A percentile compares a stretch with the other conserved stretches of the same genome.
phyloP scores from a whole-genome alignment of 805 yeast species.

The Wickerhamiella kazuoi region DNA sequence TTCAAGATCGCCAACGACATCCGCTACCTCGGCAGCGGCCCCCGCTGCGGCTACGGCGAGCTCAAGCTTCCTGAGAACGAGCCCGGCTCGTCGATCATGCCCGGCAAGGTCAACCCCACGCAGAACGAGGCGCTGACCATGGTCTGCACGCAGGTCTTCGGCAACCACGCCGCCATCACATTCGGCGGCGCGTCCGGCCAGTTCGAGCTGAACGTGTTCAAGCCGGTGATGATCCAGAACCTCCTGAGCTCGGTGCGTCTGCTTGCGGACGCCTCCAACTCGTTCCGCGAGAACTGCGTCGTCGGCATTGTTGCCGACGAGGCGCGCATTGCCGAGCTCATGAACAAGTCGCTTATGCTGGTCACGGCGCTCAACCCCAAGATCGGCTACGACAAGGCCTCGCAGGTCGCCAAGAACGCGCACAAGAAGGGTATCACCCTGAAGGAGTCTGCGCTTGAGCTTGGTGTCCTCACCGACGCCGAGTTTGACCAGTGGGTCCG shows the following conservation, averaged over 20 bases:
- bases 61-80: constrained; percentile 90
- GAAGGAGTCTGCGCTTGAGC: constrained; percentile 85
- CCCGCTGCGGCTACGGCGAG: constrained; percentile 98
- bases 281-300: constrained; percentile 89
- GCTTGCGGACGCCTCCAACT: constrained; percentile 72
- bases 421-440: constrained; percentile 94
- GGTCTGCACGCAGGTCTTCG: constrained; percentile 96
- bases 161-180: constrained; percentile 88
- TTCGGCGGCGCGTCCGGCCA: constrained; percentile 98
- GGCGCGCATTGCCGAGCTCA: constrained; percentile 67
- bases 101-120: constrained; percentile 98
- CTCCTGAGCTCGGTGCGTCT: constrained; percentile 74
- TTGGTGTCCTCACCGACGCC: constrained; percentile 62
- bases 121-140: constrained; percentile 97
- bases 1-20: constrained; percentile 96
- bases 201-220: constrained; percentile 94
- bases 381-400: constrained; percentile 95
- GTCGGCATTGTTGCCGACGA: constrained; percentile 94
- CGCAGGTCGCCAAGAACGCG: constrained; percentile 96
- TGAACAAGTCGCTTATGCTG: constrained; percentile 92
- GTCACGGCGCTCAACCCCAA: constrained; percentile 97
- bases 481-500: constrained; percentile 95
- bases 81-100: constrained; percentile 99
- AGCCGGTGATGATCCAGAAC: constrained; percentile 89
- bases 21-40: constrained; percentile 96